phyloP scores from a whole-genome alignment of 2,329 filamentous ascomycete species.

The Cercospora sojina region DNA sequence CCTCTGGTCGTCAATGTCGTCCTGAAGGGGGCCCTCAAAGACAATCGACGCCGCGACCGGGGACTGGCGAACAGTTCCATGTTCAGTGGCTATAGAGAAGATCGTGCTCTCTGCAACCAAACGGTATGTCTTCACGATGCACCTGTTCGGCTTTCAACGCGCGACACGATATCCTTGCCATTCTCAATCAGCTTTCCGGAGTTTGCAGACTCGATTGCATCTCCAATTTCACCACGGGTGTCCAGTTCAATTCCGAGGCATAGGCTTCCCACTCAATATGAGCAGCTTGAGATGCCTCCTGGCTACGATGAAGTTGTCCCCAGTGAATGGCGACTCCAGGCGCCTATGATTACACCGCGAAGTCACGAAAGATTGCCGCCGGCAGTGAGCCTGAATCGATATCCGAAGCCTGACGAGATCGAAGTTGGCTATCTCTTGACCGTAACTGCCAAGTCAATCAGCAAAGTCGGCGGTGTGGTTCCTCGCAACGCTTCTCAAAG shows the following conservation, averaged over 20 bases:
- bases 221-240: not conserved
- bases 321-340: not conserved
- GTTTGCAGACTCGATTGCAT: not conserved
- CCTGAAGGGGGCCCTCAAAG: not conserved
- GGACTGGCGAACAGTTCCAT: not conserved
- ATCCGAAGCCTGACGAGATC: not conserved
- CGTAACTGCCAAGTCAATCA: not conserved
- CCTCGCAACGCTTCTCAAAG: not conserved
- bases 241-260: not conserved
- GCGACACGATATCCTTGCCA: not conserved
- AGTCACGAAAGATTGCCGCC: not conserved
- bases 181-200: constrained; percentile 5
- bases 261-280: not conserved
- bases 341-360: not conserved
- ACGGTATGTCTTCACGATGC: not conserved
- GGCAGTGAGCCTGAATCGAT: not conserved
- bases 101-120: not conserved
- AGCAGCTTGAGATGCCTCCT: not conserved
- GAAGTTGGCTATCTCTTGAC: not conserved
- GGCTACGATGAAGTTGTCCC: not conserved
- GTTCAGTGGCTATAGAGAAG: not conserved
- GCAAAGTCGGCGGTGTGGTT: not conserved
- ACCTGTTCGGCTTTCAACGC: not conserved
- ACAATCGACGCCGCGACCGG: not conserved
- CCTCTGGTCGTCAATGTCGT: not conserved